Conservation (phyloP, 2,329 filamentous ascomycete genomes). For the Penicillium polonicum region DNA sequence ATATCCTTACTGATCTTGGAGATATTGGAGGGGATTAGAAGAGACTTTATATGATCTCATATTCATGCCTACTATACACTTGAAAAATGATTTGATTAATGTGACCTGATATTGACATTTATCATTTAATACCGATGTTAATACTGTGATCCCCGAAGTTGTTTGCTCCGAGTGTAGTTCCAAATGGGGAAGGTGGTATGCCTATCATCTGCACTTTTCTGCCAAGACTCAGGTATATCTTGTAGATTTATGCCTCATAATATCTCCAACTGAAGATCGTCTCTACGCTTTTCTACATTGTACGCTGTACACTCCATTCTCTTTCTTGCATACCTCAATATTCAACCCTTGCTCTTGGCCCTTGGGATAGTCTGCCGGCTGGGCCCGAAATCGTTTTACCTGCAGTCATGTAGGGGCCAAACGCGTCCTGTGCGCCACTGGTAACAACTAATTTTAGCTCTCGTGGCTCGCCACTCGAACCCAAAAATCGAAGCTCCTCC, state of each 20-base stretch:
- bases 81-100: background rate
- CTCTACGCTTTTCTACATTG: background rate
- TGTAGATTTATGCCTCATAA: background rate
- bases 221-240: background rate
- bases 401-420: slow-evolving; percentile 15
- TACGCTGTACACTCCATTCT: too few species aligned
- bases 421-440: slow-evolving; percentile 11
- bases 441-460: slow-evolving; percentile 1
- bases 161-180: slow-evolving; percentile 3
- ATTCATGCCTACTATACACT: background rate
- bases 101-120: background rate
- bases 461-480: background rate
- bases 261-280: background rate
- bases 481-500: background rate
- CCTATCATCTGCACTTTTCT: slow-evolving; percentile 1
- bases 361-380: background rate
- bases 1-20: background rate
- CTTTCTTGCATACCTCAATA: background rate
- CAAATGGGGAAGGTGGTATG: background rate
- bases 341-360: background rate
- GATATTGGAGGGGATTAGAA: background rate
- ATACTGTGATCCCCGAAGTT: background rate
- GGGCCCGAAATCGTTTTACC: background rate
- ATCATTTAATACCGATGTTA: background rate
- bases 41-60: background rate